phyloP scores from a whole-genome alignment of 179 eudicot species.

The Nepenthes alata region DNA sequence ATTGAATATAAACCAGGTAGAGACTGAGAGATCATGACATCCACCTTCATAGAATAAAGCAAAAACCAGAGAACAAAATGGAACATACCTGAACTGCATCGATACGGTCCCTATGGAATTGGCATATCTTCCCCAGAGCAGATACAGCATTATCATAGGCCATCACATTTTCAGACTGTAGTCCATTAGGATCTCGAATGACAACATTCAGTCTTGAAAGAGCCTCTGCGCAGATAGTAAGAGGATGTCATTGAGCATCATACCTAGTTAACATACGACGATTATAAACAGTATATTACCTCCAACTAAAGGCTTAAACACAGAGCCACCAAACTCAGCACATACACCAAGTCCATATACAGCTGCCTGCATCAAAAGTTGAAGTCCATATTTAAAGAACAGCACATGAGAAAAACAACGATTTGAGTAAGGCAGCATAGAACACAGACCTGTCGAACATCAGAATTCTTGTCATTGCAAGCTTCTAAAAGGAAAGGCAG shows the following conservation, averaged over 20 bases:
- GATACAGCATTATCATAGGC: slow-evolving; percentile 98
- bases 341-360: slow-evolving; percentile 96
- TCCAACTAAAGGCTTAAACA: slow-evolving; percentile 75
- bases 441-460: slow-evolving; percentile 74
- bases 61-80: slow-evolving; percentile 5
- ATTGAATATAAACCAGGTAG: neutral
- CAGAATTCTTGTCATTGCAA: slow-evolving; percentile 78
- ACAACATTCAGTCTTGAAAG: slow-evolving; percentile 78
- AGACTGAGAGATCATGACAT: neutral
- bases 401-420: neutral
- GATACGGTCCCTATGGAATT: slow-evolving; percentile 71
- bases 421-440: neutral
- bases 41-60: neutral
- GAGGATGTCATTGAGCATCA: neutral
- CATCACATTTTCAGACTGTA: slow-evolving; percentile 68
- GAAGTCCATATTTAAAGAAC: slow-evolving; percentile 3
- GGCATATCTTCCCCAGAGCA: slow-evolving; percentile 86
- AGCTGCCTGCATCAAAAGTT: slow-evolving; percentile 54
- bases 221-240: slow-evolving; percentile 49
- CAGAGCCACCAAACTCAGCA: slow-evolving; percentile 86
- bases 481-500: slow-evolving; percentile 95
- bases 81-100: slow-evolving; percentile 70
- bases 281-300: slow-evolving; percentile 29
- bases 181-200: slow-evolving; percentile 59
- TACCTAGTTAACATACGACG: neutral